These are phyloP conservation scores for Oleoguttula mirabilis DNA, from an alignment of 495 filamentous ascomycete genomes.

Conservation along the genomic window DNA sequence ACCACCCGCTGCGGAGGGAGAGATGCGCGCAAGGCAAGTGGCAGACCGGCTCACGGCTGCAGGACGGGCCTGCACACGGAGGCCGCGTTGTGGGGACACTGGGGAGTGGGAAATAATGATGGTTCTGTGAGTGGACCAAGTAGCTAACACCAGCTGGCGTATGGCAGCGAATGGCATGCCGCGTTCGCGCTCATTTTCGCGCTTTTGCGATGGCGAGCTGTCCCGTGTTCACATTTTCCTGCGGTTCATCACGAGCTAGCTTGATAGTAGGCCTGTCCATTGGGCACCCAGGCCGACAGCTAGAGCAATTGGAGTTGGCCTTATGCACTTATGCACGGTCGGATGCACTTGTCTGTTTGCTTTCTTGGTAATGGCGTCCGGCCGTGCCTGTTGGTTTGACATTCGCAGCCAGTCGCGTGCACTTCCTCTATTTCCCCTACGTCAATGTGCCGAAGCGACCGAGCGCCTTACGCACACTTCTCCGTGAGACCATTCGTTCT, in stretches of 20 bases:
- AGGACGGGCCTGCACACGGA: no score
- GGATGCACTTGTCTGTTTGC: no score
- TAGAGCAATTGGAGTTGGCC: neutral
- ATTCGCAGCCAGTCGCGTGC: no score
- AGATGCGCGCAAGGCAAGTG: neutral
- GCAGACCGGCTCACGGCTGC: neutral
- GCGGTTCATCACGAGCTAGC: neutral
- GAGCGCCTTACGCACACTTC: no score
- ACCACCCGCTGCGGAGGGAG: conserved; percentile 1
- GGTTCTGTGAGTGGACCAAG: conserved; percentile 7
- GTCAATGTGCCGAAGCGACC: no score
- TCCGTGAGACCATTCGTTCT: no score
- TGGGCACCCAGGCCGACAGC: neutral
- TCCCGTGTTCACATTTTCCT: neutral
- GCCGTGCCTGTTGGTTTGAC: no score
- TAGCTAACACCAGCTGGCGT: conserved; percentile 3
- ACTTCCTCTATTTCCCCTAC: no score
- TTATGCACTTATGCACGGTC: no score
- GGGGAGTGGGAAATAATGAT: no score
- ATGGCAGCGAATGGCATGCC: conserved; percentile 4
- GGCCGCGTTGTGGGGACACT: no score
- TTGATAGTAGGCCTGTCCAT: neutral
- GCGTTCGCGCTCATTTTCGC: conserved; percentile 7
- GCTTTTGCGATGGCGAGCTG: neutral
- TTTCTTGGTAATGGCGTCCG: no score